Evolutionary conservation across 148 eudicot species (phyloP), one percentile per base, ranked within the genome.

Genomic region (Euryodendron excelsum): DNA sequence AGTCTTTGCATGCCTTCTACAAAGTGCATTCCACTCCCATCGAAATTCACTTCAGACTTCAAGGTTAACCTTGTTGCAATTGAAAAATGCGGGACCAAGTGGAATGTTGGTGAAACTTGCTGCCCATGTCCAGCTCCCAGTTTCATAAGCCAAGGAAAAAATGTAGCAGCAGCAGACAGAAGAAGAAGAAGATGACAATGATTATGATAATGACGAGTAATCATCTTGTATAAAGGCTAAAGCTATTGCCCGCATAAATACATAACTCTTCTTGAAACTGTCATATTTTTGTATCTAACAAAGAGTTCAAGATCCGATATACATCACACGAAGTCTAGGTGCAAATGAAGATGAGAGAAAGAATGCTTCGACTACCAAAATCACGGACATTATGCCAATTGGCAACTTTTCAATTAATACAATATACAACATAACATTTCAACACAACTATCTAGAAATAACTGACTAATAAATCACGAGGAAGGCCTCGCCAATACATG

Each of bases 301-400:
- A 76, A 60, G 34, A 77, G n/a, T n/a, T 73, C 39, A 78, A 47
- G 67, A 65, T 69, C 74, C 64, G 68, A 81, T 78, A 55, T 78
- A 75, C 78, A 82, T 69, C 71, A 7, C 62, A 81, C 3, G n/a
- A 58, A 69, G 39, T 52, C 44, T 3, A 62, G 71, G 31, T 12
- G n/a, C 76, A 78, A 58, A 67, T 4, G 17, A 39, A 27, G 13
- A 63, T n/a, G n/a, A n/a, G n/a, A n/a, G n/a, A n/a, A n/a, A 78
- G 65, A 79, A 84, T 82, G 77, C 75, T 69, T 80, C 63, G 33
- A 55, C 85, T 83, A 77, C 87, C 87, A 89, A 87, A 89, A 84
- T 68, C 84, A 83, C 79, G 81, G 41, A 39, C 68, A 36, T 72
- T 79, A 73, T 81, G 74, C 86, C 85, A 85, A 87, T 86, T 74